Base-by-base conservation (phyloP, 129 eudicot genomes). In the Kitagawia praeruptora region DNA sequence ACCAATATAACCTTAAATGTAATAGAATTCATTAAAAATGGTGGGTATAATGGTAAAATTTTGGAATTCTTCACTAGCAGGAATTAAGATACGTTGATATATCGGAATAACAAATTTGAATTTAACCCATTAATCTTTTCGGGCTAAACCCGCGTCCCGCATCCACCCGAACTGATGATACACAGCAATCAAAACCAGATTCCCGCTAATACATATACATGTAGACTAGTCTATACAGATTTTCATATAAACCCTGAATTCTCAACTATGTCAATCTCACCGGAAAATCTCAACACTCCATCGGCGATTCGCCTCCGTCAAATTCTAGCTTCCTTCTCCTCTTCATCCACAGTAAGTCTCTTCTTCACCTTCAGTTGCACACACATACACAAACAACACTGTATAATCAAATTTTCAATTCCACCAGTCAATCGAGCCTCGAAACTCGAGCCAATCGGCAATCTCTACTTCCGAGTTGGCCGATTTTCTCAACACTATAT, bases 281-380 rank as follows among this genome's bases (percentile, higher is more conserved):
- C 53, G 74, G 53, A 47, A 28, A 75, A 19, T 19, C 39, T 45
- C 53, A 25, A 2, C 49, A 21, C 45, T 47, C 70, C 31, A 10
- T 71, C 34, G 28, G 70, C 82, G 31, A 41, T 34, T 77, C 90
- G 77, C n/a, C 87, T 93, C 74, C 88, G 87, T 63, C 90, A 87
- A 84, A 76, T 87, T 85, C 90, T 93, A 78, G 86, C 79, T 80
- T 86, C 90, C 87, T 89, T 93, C n/a, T 51, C 49, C 80, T 81
- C 83, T 80, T 79, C 83, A 51, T 79, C 83, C 81, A 79, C 83
- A 53, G 96, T 91, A 87, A 80, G 81, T 51, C 42, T 8, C 77
- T 45, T 23, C 39, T 46, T 67, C 75, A n/a, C n/a, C 27, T 70
- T 16, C 47, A 71, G 9, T 40, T 56, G 34, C 44, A 31, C 34